Conservation (phyloP, 192 early-diverging fungal species). For the Irineochytrium annulatum region DNA sequence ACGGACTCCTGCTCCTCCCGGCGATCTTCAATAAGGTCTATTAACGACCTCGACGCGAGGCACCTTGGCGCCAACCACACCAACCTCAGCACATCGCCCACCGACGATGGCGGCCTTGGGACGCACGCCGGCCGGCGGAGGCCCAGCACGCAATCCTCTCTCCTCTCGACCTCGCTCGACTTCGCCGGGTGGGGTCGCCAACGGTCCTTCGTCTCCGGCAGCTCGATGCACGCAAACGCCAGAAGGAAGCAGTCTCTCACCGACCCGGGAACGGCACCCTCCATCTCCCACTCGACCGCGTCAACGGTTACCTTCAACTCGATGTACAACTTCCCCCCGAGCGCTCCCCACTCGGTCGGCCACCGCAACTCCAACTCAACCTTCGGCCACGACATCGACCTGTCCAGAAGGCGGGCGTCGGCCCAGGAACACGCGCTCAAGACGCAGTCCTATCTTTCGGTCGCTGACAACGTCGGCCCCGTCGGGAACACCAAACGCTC, state of each 20-base stretch:
- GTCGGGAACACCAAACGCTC: constrained; percentile 16
- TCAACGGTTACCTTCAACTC: too few species aligned
- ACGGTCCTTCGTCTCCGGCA: neutral
- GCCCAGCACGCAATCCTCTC: too few species aligned
- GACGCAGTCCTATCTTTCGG: neutral
- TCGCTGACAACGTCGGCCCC: neutral
- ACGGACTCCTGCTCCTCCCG: neutral
- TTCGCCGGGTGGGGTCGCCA: too few species aligned
- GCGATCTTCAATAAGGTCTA: neutral
- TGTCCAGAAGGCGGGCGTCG: neutral
- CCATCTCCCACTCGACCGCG: too few species aligned
- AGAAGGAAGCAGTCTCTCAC: too few species aligned
- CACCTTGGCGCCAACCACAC: neutral
- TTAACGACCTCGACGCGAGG: neutral
- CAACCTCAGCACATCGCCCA: neutral
- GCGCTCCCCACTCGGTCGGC: neutral
- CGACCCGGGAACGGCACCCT: too few species aligned
- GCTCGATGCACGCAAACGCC: too few species aligned
- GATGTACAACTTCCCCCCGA: neutral
- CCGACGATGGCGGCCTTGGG: too few species aligned
- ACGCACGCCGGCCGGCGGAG: too few species aligned
- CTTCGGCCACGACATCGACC: neutral
- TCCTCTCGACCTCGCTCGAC: too few species aligned
- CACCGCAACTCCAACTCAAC: neutral
- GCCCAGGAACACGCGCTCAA: neutral